Evolutionary conservation across 352 stramenopile genomes (phyloP).

Genomic region (Globisporangium apiculatum): DNA sequence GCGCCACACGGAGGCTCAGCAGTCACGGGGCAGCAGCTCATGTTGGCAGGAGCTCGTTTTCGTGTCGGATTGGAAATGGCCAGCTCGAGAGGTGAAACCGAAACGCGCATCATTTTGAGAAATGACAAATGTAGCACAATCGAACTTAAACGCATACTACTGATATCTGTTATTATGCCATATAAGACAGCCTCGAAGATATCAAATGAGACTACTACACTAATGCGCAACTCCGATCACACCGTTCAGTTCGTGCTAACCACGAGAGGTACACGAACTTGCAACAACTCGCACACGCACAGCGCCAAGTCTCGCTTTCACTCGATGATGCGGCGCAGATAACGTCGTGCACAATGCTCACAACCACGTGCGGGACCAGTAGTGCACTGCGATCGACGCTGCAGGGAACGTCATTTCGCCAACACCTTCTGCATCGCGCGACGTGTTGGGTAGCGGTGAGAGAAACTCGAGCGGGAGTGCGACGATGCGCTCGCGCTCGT

Average conservation of each 20-base stretch:
- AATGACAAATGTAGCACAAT: no score
- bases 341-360: not conserved
- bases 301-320: not conserved
- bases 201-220: no score
- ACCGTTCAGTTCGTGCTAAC: no score
- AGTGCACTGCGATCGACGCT: conserved; percentile 31
- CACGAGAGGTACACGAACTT: no score
- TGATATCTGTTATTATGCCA: no score
- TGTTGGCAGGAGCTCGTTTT: conserved; percentile 13
- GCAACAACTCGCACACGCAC: no score
- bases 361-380: conserved; percentile 34
- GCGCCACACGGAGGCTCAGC: conserved; percentile 43
- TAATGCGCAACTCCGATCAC: no score
- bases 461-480: conserved; percentile 26
- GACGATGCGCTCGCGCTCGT: conserved; percentile 15
- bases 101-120: no score
- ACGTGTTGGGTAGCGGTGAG: conserved; percentile 35
- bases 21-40: conserved; percentile 76
- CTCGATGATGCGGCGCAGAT: no score
- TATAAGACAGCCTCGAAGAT: no score
- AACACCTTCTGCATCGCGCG: not conserved
- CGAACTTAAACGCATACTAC: no score
- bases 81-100: no score
- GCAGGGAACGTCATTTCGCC: conserved; percentile 1
- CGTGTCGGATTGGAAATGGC: not conserved